Conservation (phyloP, 2,329 filamentous ascomycete species). For the Ophiostoma ips region DNA sequence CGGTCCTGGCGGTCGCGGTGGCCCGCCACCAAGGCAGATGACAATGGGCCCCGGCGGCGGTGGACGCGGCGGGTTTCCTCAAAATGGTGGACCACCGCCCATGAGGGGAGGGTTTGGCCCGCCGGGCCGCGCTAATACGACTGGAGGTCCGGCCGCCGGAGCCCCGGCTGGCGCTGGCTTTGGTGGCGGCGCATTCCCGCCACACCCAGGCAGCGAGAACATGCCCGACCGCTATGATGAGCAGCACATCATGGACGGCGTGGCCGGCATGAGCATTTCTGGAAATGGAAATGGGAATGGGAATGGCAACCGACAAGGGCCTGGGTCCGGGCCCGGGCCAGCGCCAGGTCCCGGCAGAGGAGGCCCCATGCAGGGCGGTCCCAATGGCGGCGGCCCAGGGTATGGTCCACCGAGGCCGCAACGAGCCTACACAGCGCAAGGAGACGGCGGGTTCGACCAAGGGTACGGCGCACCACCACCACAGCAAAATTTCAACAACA, state of each 20-base stretch:
- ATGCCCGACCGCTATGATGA: slow-evolving; percentile 28
- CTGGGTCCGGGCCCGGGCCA: slow-evolving; percentile 6
- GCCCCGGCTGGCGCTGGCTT: slow-evolving; percentile 20
- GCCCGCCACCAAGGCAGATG: slow-evolving; percentile 28
- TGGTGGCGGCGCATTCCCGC: slow-evolving; percentile 27
- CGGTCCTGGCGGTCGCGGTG: slow-evolving; percentile 28
- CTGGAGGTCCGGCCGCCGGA: slow-evolving; percentile 14
- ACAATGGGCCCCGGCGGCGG: slow-evolving; percentile 21
- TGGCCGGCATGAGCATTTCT: slow-evolving; percentile 28
- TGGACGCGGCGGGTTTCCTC: slow-evolving; percentile 24
- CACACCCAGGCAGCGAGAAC: slow-evolving; percentile 27
- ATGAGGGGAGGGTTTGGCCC: slow-evolving; percentile 25
- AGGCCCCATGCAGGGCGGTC: slow-evolving; percentile 11
- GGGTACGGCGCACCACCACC: slow-evolving; percentile 19
- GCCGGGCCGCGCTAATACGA: slow-evolving; percentile 23
- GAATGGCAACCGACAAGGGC: slow-evolving; percentile 14
- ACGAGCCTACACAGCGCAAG: slow-evolving; percentile 15
- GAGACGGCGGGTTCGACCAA: slow-evolving; percentile 15
- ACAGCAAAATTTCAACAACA: slow-evolving; percentile 15
- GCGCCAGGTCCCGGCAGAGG: slow-evolving; percentile 8
- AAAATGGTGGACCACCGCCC: slow-evolving; percentile 21
- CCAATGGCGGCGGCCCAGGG: slow-evolving; percentile 8
- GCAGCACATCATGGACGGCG: slow-evolving; percentile 25
- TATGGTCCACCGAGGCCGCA: slow-evolving; percentile 6
- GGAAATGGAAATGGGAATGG: slow-evolving; percentile 6